Percentiles rank a stretch among this genome's conserved stretches.
phyloP scores from a whole-genome alignment of 768 basidiomycete species.

The Pleurotus ostreatus region DNA sequence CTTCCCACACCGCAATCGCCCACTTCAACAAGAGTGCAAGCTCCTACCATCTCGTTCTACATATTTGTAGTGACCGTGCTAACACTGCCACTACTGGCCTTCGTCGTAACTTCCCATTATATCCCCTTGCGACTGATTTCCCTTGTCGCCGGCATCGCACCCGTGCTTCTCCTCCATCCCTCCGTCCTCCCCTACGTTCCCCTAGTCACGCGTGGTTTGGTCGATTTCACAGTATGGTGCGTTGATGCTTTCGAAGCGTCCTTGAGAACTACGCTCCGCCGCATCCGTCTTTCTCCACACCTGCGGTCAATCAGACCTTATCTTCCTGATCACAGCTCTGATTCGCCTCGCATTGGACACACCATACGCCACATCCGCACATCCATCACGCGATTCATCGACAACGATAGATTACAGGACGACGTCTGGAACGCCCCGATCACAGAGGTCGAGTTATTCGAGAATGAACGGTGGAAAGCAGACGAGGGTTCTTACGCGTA shows the following conservation, averaged over 20 bases:
- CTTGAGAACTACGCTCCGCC: no score
- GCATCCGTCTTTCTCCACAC: not conserved
- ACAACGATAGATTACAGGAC: constrained; percentile 66
- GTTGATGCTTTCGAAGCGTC: not conserved
- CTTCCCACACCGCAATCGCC: constrained; percentile 23
- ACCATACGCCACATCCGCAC: constrained; percentile 9
- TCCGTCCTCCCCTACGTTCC: constrained; percentile 29
- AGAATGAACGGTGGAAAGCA: constrained; percentile 63
- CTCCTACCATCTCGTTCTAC: constrained; percentile 24
- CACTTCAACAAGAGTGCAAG: constrained; percentile 22
- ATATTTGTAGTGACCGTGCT: constrained; percentile 35
- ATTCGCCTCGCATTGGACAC: not conserved
- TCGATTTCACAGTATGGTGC: not conserved
- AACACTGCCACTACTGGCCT: constrained; percentile 44
- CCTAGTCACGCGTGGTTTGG: constrained; percentile 9
- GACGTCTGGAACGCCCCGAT: constrained; percentile 61
- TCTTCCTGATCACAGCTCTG: not conserved
- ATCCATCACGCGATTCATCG: constrained; percentile 40
- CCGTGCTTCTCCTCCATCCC: constrained; percentile 54
- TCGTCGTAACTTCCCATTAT: constrained; percentile 37
- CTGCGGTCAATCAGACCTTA: not conserved
- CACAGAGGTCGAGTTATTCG: constrained; percentile 70
- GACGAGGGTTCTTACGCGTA: not conserved
- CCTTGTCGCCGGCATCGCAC: constrained; percentile 45
- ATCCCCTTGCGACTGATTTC: constrained; percentile 47